Evolutionary conservation across 1,139 yeast species (phyloP), one percentile per base, ranked within the genome.

Genomic region (Saccharomyces hybrid): DNA sequence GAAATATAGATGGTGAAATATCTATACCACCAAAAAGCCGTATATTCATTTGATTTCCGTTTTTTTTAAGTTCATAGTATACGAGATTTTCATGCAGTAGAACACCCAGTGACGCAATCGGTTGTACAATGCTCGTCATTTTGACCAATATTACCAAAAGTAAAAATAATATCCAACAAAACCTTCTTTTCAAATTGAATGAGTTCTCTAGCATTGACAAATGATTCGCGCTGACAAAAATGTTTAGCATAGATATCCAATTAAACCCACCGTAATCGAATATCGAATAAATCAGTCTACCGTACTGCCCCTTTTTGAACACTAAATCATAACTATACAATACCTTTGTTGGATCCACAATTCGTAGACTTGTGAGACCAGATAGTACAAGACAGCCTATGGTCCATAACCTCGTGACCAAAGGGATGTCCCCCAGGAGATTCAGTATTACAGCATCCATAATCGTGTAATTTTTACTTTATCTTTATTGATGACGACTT

Each of bases 381-480:
- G 68, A 60, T 32, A 66, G 54, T 16, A 57, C 61, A 7, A 67
- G 49, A 44, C 65, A 60, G 5, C 70, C 69, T 5, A 62, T 51
- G 8, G 62, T 58, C 69, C 70, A 68, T n/a, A 55, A 47, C 51
- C 61, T 64, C 3, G 71, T 67, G 5, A 67, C 62, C 13, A 56
- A 46, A 2, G 70, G 71, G 2, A 65, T 55, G 51, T 64, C 68
- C 13, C 60, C 66, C 11, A 65, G 50, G 25, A 67, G 47, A 52
- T 66, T 62, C 28, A 65, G 49, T 32, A 66, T 14, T 14, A 65
- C 53, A 16, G 62, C 66, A 53, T 67, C 70, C 70, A 67, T 67
- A 8, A 7, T 49, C n/a, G 27, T 26, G 11, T n/a, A 2, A 13
- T 14, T 8, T n/a, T 47, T 9, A 5, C 3, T 23, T 27, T 23